Percentiles rank a stretch among this genome's conserved stretches.
These are phyloP conservation scores for Leccinum cinnamomeum DNA, from an alignment of 1,284 basidiomycete species.

Conservation along the genomic window DNA sequence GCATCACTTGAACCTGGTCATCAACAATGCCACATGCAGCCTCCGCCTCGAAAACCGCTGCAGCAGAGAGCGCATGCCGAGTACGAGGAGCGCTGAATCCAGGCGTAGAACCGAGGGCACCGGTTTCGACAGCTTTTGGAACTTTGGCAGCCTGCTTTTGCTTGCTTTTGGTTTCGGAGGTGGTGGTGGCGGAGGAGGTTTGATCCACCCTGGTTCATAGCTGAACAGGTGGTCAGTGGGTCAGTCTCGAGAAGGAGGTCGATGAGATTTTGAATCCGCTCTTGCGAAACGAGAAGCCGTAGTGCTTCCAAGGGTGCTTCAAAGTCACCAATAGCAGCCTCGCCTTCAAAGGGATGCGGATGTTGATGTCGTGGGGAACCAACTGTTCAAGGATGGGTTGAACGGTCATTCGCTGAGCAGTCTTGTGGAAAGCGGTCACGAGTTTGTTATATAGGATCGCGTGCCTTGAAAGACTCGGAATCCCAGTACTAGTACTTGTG, in stretches of 20 bases:
- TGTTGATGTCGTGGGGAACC: conserved; percentile 31
- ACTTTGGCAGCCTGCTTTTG: conserved; percentile 37
- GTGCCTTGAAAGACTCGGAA: conserved; percentile 79
- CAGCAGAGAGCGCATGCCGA: conserved; percentile 32
- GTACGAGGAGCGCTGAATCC: conserved; percentile 53
- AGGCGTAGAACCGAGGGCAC: conserved; percentile 27
- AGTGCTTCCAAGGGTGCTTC: conserved; percentile 64
- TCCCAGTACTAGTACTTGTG: conserved; percentile 68
- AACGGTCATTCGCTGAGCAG: conserved; percentile 58
- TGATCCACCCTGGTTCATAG: conserved; percentile 62
- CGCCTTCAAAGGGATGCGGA: conserved; percentile 1
- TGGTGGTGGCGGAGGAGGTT: conserved; percentile 52
- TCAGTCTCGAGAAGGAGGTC: conserved; percentile 55
- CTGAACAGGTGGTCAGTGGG: conserved; percentile 66
- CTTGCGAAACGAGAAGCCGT: conserved; percentile 51
- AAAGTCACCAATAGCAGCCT: conserved; percentile 34
- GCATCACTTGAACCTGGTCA: conserved; percentile 7
- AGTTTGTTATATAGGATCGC: conserved; percentile 86
- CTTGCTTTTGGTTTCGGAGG: conserved; percentile 37
- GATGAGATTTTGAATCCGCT: conserved; percentile 50
- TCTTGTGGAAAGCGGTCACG: conserved; percentile 71
- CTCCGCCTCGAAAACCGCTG: conserved; percentile 46
- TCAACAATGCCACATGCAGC: conserved; percentile 16
- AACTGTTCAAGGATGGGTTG: conserved; percentile 41
- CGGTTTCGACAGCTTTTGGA: conserved; percentile 36